Evolutionary conservation across 176 grass and related monocot genomes (phyloP), one percentile per base, ranked within the genome.

Genomic region (Oryza glaberrima): DNA sequence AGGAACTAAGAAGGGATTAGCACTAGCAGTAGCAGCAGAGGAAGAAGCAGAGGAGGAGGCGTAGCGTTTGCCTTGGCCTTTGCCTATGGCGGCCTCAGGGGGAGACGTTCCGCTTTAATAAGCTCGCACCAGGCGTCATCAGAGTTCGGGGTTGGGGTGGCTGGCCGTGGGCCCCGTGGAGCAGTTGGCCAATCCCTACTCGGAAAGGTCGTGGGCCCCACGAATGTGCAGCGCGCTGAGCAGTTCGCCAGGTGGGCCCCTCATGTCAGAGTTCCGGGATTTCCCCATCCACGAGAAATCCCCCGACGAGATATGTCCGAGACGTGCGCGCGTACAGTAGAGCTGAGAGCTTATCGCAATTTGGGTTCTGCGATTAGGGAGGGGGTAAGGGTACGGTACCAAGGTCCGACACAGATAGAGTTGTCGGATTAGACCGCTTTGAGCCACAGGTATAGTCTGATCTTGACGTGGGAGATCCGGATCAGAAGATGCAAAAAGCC

Each of bases 141-240:
- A n/a, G 54, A 23, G 41, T 30, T 36, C 13, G 35, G 64, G 9
- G 75, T 1, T 51, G 34, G 14, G 82, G 20, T 17, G 67, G 76
- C 9, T 43, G 9, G n/a, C 0, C 13, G 60, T 67, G 89, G 86
- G 19, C 23, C 82, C 66, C 10, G 65, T 6, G 67, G 23, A 90
- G 81, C 78, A 90, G 88, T 58, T 88, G 88, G 85, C 93, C 88
- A 90, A 94, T 92, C 82, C 78, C 74, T 10, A 40, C 45, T 80
- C 11, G 30, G 51, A 80, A 91, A 84, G 81, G 30, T 44, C 35
- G 58, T 70, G 72, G 75, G 48, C 5, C 82, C 86, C 83, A 88
- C 41, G 67, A 88, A 73, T 47, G 82, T 76, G 79, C 35, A 35
- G 34, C 48, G 19, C 48, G 23, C 35, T 38, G 65, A 26, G 19